phyloP scores from a whole-genome alignment of 345 rosid species.

The Clarkia xantiana region DNA sequence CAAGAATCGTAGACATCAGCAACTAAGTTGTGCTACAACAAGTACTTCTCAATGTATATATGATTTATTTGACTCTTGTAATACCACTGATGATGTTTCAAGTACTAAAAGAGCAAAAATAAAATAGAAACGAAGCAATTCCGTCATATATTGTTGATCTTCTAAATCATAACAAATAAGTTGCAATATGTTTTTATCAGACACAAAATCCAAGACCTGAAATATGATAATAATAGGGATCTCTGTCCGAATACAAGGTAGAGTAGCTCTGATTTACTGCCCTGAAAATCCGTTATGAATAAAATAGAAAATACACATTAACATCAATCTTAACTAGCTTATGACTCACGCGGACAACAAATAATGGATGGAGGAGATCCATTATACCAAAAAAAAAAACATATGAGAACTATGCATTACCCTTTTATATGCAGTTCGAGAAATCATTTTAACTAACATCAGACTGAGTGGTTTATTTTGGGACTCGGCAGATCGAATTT shows the following conservation, averaged over 20 bases:
- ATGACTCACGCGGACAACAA: background rate
- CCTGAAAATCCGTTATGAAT: slow-evolving; percentile 79
- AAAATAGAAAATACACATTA: background rate
- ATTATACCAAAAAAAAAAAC: no score
- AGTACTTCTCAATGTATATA: no score
- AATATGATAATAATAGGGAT: slow-evolving; percentile 95
- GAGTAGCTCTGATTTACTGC: slow-evolving; percentile 85
- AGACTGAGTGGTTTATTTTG: slow-evolving; percentile 94
- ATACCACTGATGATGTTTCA: no score
- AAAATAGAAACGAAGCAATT: slow-evolving; percentile 48
- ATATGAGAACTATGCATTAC: no score
- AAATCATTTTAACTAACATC: slow-evolving; percentile 96
- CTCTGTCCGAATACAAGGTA: slow-evolving; percentile 91
- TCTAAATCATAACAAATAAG: slow-evolving; percentile 83
- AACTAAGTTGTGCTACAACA: no score
- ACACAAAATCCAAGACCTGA: slow-evolving; percentile 91
- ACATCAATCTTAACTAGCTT: no score
- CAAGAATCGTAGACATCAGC: background rate
- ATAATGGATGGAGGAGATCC: no score
- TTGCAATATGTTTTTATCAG: slow-evolving; percentile 86
- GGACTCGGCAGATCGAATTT: no score
- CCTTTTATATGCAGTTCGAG: slow-evolving; percentile 87
- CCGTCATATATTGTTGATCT: slow-evolving; percentile 96
- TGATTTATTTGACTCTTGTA: no score
- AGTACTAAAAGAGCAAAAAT: no score